Conservation (phyloP, 1,139 yeast genomes). For the Yamadazyma songkhlaensis region DNA sequence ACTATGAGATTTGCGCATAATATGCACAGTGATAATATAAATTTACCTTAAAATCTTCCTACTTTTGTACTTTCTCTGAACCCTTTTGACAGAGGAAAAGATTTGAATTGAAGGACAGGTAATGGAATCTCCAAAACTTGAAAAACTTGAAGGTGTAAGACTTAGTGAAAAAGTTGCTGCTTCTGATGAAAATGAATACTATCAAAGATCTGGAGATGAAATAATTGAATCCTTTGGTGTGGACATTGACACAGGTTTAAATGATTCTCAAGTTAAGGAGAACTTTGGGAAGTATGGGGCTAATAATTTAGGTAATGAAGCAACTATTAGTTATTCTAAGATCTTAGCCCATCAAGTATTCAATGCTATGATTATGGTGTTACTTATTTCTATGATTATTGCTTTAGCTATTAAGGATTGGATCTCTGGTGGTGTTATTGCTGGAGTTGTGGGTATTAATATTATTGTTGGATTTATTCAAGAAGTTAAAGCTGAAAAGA, state of each 20-base stretch:
- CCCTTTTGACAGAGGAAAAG: too few relatives aligned
- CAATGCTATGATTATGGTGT: slow-evolving; percentile 37
- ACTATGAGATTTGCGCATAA: too few relatives aligned
- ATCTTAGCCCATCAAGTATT: slow-evolving; percentile 42
- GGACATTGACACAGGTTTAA: slow-evolving; percentile 42
- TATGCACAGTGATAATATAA: too few relatives aligned
- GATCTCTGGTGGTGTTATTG: slow-evolving; percentile 29
- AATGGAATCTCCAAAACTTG: too few relatives aligned
- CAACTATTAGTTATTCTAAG: slow-evolving; percentile 22
- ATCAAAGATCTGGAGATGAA: slow-evolving; percentile 1
- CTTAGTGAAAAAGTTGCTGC: not conserved
- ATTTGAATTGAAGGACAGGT: too few relatives aligned
- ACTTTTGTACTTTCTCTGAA: too few relatives aligned
- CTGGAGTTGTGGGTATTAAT: slow-evolving; percentile 29
- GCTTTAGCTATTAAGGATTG: slow-evolving; percentile 33
- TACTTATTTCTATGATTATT: slow-evolving; percentile 33
- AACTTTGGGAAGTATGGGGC: slow-evolving; percentile 18
- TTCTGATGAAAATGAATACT: slow-evolving; percentile 1
- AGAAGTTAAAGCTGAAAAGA: slow-evolving; percentile 35
- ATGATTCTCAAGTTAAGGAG: slow-evolving; percentile 26
- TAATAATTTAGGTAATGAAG: slow-evolving; percentile 29
- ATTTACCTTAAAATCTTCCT: too few relatives aligned
- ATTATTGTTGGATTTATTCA: slow-evolving; percentile 32
- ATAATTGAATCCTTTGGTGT: slow-evolving; percentile 27
- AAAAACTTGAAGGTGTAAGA: not conserved